Conservation (phyloP, 2,329 filamentous ascomycete species). For the Cladosporium sp. region DNA sequence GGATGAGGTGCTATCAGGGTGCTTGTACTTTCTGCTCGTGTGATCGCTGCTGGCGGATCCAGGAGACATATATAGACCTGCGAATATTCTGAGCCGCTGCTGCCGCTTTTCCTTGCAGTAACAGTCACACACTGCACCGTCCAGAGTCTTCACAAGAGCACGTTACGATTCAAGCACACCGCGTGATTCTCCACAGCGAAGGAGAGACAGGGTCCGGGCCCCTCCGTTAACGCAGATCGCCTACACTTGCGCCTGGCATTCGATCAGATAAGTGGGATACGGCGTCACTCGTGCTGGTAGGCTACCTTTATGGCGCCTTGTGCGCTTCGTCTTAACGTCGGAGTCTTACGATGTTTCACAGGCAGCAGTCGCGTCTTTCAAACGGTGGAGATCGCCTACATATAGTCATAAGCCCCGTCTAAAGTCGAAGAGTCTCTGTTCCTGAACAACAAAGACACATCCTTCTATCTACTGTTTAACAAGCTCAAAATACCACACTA, state of each 20-base stretch:
- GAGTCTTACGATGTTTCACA: conserved; percentile 21
- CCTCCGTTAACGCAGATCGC: conserved; percentile 21
- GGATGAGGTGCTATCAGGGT: conserved; percentile 16
- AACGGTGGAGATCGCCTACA: conserved; percentile 4
- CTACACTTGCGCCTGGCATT: conserved; percentile 13
- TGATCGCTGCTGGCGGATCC: neutral
- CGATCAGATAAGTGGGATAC: conserved; percentile 19
- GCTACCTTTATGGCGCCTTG: conserved; percentile 11
- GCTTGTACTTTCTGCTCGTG: conserved; percentile 1
- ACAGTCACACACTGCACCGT: neutral
- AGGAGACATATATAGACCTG: conserved; percentile 1
- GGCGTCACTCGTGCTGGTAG: conserved; percentile 19
- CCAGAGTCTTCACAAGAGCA: neutral
- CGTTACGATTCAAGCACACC: conserved; percentile 4
- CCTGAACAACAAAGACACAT: neutral
- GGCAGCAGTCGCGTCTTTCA: conserved; percentile 12
- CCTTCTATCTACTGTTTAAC: neutral
- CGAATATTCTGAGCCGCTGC: neutral
- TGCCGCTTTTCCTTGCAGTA: neutral
- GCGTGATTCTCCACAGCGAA: conserved; percentile 1
- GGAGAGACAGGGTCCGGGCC: conserved; percentile 11
- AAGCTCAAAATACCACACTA: neutral
- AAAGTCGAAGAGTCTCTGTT: neutral
- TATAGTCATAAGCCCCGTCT: conserved; percentile 4
- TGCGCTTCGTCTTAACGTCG: conserved; percentile 4